Percentiles rank a stretch among this genome's conserved stretches.
These are phyloP conservation scores for Thalia dealbata DNA, from an alignment of 176 grass and related monocot species.

Conservation along the genomic window DNA sequence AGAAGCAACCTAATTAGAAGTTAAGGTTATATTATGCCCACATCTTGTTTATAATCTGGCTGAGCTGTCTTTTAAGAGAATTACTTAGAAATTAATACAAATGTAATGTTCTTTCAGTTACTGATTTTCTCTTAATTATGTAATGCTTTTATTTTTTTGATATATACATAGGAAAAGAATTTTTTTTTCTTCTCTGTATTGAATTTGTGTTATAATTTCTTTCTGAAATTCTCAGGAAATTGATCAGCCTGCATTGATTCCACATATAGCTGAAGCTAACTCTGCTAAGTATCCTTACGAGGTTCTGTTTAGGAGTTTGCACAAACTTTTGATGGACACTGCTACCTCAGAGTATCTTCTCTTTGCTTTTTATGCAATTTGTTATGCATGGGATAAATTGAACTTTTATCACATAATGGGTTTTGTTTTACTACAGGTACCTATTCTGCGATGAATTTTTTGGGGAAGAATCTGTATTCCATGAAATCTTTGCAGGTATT, in stretches of 20 bases:
- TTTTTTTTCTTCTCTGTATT: slow-evolving; percentile 20
- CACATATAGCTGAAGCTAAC: slow-evolving; percentile 97
- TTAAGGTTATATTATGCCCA: neutral
- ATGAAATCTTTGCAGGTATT: slow-evolving; percentile 97
- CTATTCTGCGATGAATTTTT: slow-evolving; percentile 98
- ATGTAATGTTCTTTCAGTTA: neutral
- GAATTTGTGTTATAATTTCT: neutral
- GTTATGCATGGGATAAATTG: slow-evolving; percentile 3
- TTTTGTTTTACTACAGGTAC: slow-evolving; percentile 44
- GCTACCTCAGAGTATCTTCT: slow-evolving; percentile 83
- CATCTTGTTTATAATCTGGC: neutral
- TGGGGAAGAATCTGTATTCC: slow-evolving; percentile 79
- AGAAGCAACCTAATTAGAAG: too few relatives aligned
- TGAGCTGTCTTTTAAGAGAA: neutral
- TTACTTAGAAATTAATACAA: neutral
- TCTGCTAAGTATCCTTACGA: slow-evolving; percentile 95
- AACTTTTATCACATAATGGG: slow-evolving; percentile 15
- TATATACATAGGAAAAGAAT: neutral
- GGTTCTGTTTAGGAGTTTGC: slow-evolving; percentile 99
- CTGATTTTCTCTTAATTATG: neutral
- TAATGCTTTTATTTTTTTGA: neutral
- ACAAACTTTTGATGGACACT: slow-evolving; percentile 97
- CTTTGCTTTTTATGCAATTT: neutral
- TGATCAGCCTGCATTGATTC: slow-evolving; percentile 97
- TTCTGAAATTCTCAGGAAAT: slow-evolving; percentile 58